Base-by-base conservation (phyloP, 306 rosid genomes). In the Inga leiocalycina region DNA sequence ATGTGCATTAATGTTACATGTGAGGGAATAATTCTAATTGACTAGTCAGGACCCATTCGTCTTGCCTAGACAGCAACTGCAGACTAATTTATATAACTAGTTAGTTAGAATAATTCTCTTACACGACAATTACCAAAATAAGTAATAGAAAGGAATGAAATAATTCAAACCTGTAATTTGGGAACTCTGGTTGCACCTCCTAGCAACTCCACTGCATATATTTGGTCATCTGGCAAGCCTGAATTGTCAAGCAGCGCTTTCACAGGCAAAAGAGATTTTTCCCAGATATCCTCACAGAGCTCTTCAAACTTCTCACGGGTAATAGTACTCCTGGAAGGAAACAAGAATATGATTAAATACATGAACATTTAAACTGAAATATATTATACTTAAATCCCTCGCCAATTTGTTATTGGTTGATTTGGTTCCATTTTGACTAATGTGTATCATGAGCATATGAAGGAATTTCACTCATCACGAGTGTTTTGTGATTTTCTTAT, bases 161-260 rank as follows among this genome's bases (percentile, higher is more conserved):
- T 65, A 27, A 71, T 83, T 82, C 88, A 81, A 85, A 96, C 99
- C 99, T 96, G 99, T 77, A 96, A 86, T 74, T 96, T 96, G 74
- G 99, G 99, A 79, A 96, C 97, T 80, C 99, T 90, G 61, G 99
- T 92, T 44, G 98, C 94, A 65, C 99, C 99, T 85, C 99, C 99
- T 69, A 96, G 91, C 89, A 96, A 86, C 85, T 96, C 99, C 82
- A 96, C 97, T 13, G 98, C 98, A 82, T 92, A 91, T 78, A 96
- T 88, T 45, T 93, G 93, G 34, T 90, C 97, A 81, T 84, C 43
- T 75, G 89, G 81, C 70, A 96, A 72, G 84, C 91, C 93, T 57
- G 97, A 91, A 88, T 91, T 81, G 78, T 90, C 91, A 69, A 94
- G 86, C 79, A 96, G 84, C 85, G 84, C 97, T 84, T 92, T 96